Evolutionary conservation across 306 rosid species (phyloP).

Genomic region (Cucurbita moschata): DNA sequence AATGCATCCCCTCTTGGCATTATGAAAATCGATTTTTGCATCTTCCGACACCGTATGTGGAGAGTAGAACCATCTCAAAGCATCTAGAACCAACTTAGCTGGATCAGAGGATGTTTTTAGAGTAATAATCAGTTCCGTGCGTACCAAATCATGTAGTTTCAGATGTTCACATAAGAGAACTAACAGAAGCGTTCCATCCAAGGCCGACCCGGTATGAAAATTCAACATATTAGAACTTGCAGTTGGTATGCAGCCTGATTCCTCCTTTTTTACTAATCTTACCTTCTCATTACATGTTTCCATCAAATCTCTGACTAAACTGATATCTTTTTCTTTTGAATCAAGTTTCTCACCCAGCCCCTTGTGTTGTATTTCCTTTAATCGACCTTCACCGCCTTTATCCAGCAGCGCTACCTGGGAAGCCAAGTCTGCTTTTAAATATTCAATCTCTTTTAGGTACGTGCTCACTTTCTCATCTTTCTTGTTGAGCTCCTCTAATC

Average conservation of each 20-base stretch:
- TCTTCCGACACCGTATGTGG: slow-evolving; percentile 1
- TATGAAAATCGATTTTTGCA: slow-evolving; percentile 11
- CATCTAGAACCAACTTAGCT: slow-evolving; percentile 30
- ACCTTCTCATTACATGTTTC: neutral
- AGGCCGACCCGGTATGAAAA: neutral
- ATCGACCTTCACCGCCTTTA: slow-evolving; percentile 8
- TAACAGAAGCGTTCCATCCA: slow-evolving; percentile 17
- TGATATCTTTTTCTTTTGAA: slow-evolving; percentile 8
- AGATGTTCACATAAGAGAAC: slow-evolving; percentile 18
- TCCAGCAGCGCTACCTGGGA: slow-evolving; percentile 2
- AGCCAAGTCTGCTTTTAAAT: slow-evolving; percentile 2
- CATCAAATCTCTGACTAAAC: neutral
- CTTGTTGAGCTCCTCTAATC: neutral
- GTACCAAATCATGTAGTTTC: slow-evolving; percentile 12
- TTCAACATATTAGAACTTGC: neutral
- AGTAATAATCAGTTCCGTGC: slow-evolving; percentile 7
- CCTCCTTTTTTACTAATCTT: slow-evolving; percentile 6
- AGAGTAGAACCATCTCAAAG: slow-evolving; percentile 28
- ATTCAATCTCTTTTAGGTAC: neutral
- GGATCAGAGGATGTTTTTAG: slow-evolving; percentile 23
- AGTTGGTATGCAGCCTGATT: neutral
- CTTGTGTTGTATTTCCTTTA: slow-evolving; percentile 15
- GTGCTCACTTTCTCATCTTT: slow-evolving; percentile 2
- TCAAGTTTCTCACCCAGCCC: slow-evolving; percentile 13
- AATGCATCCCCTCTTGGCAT: slow-evolving; percentile 24